Conservation (phyloP, 2,329 filamentous ascomycete species). For the Tolypocladium paradoxum region DNA sequence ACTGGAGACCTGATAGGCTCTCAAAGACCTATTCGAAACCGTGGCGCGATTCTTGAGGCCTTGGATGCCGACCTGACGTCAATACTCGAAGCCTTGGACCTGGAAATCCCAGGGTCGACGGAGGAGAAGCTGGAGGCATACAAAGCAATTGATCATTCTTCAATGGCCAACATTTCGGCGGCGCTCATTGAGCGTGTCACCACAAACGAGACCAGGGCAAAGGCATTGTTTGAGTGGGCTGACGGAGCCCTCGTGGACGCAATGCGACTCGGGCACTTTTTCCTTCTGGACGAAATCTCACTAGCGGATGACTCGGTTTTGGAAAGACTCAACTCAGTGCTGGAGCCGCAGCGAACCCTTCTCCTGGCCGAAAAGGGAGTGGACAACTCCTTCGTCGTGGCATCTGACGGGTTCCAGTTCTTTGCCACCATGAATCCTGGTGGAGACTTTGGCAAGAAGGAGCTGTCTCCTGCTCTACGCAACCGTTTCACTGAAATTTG, state of each 20-base stretch:
- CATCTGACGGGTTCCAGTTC: conserved; percentile 77
- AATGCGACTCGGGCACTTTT: conserved; percentile 83
- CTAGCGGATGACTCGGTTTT: conserved; percentile 95
- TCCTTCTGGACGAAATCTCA: conserved; percentile 95
- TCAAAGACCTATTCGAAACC: conserved; percentile 82
- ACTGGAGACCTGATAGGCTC: conserved; percentile 95
- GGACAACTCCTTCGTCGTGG: conserved; percentile 68
- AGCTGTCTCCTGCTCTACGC: conserved; percentile 85
- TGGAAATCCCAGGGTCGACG: conserved; percentile 29
- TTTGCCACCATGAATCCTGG: conserved; percentile 99
- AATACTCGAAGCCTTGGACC: conserved; percentile 30
- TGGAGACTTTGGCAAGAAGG: conserved; percentile 95
- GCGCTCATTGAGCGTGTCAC: conserved; percentile 35
- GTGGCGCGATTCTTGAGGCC: conserved; percentile 57
- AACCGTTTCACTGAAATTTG: conserved; percentile 99
- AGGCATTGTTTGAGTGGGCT: conserved; percentile 90
- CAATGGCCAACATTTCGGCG: conserved; percentile 35
- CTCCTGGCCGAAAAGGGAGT: conserved; percentile 90
- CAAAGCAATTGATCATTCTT: conserved; percentile 32
- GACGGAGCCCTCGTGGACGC: conserved; percentile 90
- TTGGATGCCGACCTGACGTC: conserved; percentile 50
- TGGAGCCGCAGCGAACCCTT: conserved; percentile 78
- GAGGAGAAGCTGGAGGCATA: conserved; percentile 51
- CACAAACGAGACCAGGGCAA: conserved; percentile 49
- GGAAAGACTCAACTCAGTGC: conserved; percentile 89